Base-by-base conservation (phyloP, 2,329 filamentous ascomycete genomes). In the Neonectria neomacrospora region DNA sequence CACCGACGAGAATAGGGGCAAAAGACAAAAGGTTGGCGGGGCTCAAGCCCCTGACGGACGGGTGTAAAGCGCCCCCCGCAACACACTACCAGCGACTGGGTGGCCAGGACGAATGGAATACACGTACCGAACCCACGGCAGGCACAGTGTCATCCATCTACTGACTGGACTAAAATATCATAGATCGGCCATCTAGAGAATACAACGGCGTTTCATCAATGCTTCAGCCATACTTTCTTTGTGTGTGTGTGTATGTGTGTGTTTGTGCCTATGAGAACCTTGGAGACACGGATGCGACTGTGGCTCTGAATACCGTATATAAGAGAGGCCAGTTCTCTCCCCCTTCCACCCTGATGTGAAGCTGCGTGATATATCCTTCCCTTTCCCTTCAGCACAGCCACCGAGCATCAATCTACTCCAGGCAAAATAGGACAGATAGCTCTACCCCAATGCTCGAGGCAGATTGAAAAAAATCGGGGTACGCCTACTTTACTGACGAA, bases 401-500 rank as follows among this genome's bases (percentile, higher is more conserved):
- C 32, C 23, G 44, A 18, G 9, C 18, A 37, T 34, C 58, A 28
- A 50, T 58, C 37, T 58, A 42, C 22, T 45, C 54, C 42, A 18
- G 32, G 41, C 42, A 23, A 51, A 42, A 34, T 42, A 57, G 44
- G 54, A 32, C 54, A 51, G 23, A 42, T 42, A 23, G 23, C 26
- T 20, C 37, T 39, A 34, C 45, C 45, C 44, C 32, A 16, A 32
- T n/a, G 41, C 41, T 37, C 34, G 18, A 44, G 44, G 48, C 28
- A 62, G 44, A 45, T 42, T 34, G 39, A 39, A 51, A 26, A 23
- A 55, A 62, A 52, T 44, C 23, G 39, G 22, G 42, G 54, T 42
- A 55, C 51, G 42, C 58, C 39, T 30, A 20, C 30, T 58, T 39
- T 56, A 58, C 39, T 48, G 60, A 64, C 62, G 59, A 72, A 71